Evolutionary conservation across 2,329 filamentous ascomycete species (phyloP).

Genomic region (Penicillium hordei): DNA sequence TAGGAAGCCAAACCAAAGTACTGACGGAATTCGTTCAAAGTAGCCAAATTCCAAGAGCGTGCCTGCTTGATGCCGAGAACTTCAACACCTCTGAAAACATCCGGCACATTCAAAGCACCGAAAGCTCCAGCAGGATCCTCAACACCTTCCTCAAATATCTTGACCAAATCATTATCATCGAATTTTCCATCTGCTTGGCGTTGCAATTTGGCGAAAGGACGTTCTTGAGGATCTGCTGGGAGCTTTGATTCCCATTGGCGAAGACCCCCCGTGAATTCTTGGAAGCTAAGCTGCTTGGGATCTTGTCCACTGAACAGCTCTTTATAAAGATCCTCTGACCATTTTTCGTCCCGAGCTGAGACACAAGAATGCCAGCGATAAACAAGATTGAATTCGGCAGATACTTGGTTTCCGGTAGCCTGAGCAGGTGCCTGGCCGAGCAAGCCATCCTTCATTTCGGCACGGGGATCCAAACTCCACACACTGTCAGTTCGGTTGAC

Average conservation of each 20-base stretch:
- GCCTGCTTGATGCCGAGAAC: conserved; percentile 63
- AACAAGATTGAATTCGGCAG: conserved; percentile 66
- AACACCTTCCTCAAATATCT: conserved; percentile 58
- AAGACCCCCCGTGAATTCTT: conserved; percentile 43
- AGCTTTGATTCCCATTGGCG: conserved; percentile 43
- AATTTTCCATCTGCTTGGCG: conserved; percentile 54
- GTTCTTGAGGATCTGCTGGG: conserved; percentile 47
- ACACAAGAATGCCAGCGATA: conserved; percentile 66
- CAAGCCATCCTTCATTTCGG: conserved; percentile 54
- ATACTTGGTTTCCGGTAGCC: conserved; percentile 66
- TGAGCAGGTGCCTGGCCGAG: conserved; percentile 50
- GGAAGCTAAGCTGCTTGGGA: conserved; percentile 34
- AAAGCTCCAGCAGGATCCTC: conserved; percentile 62
- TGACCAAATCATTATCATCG: conserved; percentile 58
- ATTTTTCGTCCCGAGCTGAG: conserved; percentile 60
- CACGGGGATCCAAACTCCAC: conserved; percentile 64
- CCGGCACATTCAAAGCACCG: conserved; percentile 60
- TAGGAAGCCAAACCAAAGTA: conserved; percentile 54
- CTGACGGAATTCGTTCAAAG: conserved; percentile 58
- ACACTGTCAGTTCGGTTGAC: conserved; percentile 58
- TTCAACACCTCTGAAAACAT: conserved; percentile 60
- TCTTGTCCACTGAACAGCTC: conserved; percentile 48
- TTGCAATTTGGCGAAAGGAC: conserved; percentile 52
- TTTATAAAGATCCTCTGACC: conserved; percentile 58
- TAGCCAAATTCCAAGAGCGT: conserved; percentile 61